Base-by-base conservation (phyloP, 495 filamentous ascomycete genomes). In the Aspergillus olivimuriae region DNA sequence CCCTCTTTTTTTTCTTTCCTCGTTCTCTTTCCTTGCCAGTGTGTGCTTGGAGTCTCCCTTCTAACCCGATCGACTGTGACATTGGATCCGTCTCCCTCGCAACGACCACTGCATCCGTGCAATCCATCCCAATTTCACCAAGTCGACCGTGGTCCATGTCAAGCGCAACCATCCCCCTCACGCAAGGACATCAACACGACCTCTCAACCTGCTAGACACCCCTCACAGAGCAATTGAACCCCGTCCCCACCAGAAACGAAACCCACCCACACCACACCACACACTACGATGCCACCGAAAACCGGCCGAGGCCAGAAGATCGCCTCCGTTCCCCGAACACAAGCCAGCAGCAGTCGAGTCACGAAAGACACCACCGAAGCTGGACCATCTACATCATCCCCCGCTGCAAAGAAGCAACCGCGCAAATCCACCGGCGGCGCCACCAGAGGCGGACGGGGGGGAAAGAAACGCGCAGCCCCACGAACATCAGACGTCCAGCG, bases 401-500 rank as follows among this genome's bases (percentile, higher is more conserved):
- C 24, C 24, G 24, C 24, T 11, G 24, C 24, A 28, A 28, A 28
- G 24, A 11, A 11, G 11, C n/a, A 48, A 41, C 41, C 30, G 48
- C 12, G 14, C 41, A 5, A 30, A 32, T 17, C 46, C 43, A n/a
- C 39, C 38, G 20, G 14, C 46, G 22, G 24, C 35, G 23, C 19
- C 35, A 41, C 26, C 30, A 39, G 45, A 30, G 55, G 47, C 50
- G 60, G 57, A 35, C 32, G 50, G 14, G 47, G 45, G 4, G 53
- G 33, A 26, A 41, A 22, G 15, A 68, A 67, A 41, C 49, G 42
- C 24, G 33, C 57, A 43, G 44, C 49, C 14, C 26, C 58, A 18
- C 47, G 44, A 28, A 30, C 39, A 15, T 60, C 60, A 33, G 52
- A 64, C 52, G 56, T 73, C 31, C 64, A 70, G 52, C 69, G 67